Percentiles rank a stretch among this genome's conserved stretches.
Conservation (phyloP, 306 rosid species). For the Dalbergia oliveri region DNA sequence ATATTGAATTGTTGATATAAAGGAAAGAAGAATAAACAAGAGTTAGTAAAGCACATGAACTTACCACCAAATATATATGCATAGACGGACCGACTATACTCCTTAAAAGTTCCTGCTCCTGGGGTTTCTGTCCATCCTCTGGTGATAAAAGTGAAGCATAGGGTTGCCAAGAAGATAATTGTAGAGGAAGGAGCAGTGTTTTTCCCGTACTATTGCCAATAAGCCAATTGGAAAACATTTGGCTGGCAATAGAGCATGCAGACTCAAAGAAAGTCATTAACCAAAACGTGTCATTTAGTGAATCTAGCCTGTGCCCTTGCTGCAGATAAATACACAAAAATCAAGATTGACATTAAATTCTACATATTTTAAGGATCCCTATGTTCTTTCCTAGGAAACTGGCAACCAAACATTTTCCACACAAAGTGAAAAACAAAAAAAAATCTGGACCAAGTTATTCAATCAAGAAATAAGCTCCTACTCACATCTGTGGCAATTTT, state of each 20-base stretch:
- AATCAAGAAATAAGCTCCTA: slow-evolving; percentile 40
- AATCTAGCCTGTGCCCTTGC: slow-evolving; percentile 91
- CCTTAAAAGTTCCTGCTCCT: slow-evolving; percentile 61
- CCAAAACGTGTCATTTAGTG: slow-evolving; percentile 90
- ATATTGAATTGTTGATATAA: neutral
- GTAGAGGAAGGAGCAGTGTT: slow-evolving; percentile 62
- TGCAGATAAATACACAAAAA: slow-evolving; percentile 55
- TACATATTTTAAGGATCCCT: slow-evolving; percentile 33
- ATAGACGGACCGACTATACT: slow-evolving; percentile 72
- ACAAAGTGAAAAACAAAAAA: slow-evolving; percentile 14
- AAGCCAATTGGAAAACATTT: slow-evolving; percentile 86
- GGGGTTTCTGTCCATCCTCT: slow-evolving; percentile 75
- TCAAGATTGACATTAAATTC: slow-evolving; percentile 29
- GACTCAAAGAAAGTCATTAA: slow-evolving; percentile 89
- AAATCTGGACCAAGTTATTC: slow-evolving; percentile 38
- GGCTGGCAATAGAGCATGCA: slow-evolving; percentile 82
- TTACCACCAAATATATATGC: slow-evolving; percentile 78
- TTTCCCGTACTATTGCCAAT: slow-evolving; percentile 59
- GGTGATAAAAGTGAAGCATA: slow-evolving; percentile 63
- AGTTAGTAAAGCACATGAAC: slow-evolving; percentile 42
- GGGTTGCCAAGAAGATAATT: slow-evolving; percentile 69
- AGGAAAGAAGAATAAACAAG: slow-evolving; percentile 37
- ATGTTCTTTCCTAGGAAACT: neutral
- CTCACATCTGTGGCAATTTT: slow-evolving; percentile 34
- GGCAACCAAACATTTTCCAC: neutral